Evolutionary conservation across 2,329 filamentous ascomycete genomes (phyloP), one percentile per base, ranked within the genome.

Genomic region (Aspergillus novoparasiticus): DNA sequence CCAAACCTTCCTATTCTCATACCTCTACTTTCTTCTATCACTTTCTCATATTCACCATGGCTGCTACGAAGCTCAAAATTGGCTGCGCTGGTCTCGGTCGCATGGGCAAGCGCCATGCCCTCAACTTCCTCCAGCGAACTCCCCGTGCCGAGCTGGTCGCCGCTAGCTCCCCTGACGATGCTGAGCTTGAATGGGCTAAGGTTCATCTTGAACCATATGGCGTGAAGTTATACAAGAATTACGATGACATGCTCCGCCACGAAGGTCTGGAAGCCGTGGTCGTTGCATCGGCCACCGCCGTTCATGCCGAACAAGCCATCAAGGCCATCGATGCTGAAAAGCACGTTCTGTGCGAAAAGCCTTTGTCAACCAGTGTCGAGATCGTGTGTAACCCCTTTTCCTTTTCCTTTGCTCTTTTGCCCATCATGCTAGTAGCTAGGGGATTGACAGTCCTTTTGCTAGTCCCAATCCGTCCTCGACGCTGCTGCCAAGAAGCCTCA

Each of bases 381-480:
- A 79, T 87, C 57, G 86, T 88, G 76, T 70, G 83, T 57, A 41
- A 41, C 6, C 4, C 16, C 36, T 41, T 45, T 12, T 23, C 14
- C 36, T 41, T 45, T 12, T 23, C 14, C 19, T 21, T 32, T 39
- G 12, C 45, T 54, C 26, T 39, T 26, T 28, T n/a, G 10, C 28
- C 16, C 12, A 41, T 34, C 5, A 28, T 12, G 5, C 11, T 12
- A 21, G 16, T 32, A 21, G 8, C 10, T 36, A 34, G 28, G n/a
- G 21, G 6, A 30, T 50, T 59, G 46, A 57, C 50, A 28, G 28
- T 12, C 12, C 16, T 16, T 36, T 4, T 26, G 21, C 43, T 28
- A 88, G 86, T 87, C 84, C 57, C 83, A 88, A 79, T 78, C 82
- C 23, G 87, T 90, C 46, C 80, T 90, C 64, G 82, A 85, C 55